phyloP scores from a whole-genome alignment of 371 early-diverging fungal genomes.

The Actinomucor elegans region DNA sequence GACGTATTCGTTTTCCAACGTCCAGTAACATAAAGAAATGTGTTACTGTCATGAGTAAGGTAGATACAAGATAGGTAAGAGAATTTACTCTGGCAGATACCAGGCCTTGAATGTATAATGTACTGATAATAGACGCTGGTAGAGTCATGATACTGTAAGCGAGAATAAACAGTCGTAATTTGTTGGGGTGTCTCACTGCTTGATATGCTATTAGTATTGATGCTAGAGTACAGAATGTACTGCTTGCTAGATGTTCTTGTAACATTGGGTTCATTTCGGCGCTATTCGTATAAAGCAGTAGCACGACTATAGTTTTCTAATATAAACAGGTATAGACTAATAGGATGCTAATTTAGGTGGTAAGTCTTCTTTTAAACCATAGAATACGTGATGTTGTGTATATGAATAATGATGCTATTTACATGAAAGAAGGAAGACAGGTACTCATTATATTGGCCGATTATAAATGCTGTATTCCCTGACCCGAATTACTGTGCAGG shows the following conservation, averaged over 20 bases:
- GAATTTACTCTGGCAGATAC: conserved; percentile 2
- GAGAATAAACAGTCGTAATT: conserved; percentile 13
- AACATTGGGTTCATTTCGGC: neutral
- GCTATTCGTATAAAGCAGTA: neutral
- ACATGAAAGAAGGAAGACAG: too few relatives aligned
- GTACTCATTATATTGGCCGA: too few relatives aligned
- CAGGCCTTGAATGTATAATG: conserved; percentile 3
- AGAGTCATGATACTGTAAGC: conserved; percentile 13
- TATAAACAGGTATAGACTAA: neutral
- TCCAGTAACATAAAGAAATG: conserved; percentile 19
- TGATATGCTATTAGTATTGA: conserved; percentile 9
- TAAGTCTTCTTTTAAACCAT: too few relatives aligned
- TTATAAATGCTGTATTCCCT: too few relatives aligned
- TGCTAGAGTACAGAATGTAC: neutral
- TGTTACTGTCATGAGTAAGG: conserved; percentile 5
- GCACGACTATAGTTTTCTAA: neutral
- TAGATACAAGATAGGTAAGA: conserved; percentile 3
- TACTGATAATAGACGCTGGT: conserved; percentile 14
- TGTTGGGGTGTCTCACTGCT: conserved; percentile 10
- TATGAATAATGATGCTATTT: too few relatives aligned
- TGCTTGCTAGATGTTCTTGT: conserved; percentile 1
- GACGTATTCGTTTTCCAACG: conserved; percentile 11
- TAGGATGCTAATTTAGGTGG: too few relatives aligned
- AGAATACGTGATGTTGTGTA: too few relatives aligned
- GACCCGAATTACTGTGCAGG: too few relatives aligned